Evolutionary conservation across 108 stramenopile genomes (phyloP).

Genomic region (Skeletonema menzelii): DNA sequence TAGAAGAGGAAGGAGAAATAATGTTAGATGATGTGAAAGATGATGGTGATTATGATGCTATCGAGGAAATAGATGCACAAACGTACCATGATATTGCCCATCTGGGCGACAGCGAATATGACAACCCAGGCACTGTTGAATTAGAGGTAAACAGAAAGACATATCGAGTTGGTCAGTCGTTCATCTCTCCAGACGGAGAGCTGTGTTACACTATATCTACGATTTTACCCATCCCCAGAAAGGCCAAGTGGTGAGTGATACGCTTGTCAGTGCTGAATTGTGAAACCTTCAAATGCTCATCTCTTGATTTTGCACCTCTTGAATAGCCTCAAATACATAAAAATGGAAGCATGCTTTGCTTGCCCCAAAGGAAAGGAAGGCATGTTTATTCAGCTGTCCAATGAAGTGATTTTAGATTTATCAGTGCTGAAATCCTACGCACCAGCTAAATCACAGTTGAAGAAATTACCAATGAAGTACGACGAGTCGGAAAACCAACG

Average conservation of each 20-base stretch:
- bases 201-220: constrained; percentile 32
- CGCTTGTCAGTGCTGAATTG: not conserved
- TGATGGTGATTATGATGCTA: not conserved
- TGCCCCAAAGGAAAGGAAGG: constrained; percentile 35
- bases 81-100: constrained; percentile 10
- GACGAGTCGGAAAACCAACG: constrained; percentile 24
- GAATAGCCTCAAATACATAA: constrained; percentile 17
- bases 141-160: constrained; percentile 21
- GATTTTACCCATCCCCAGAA: constrained; percentile 9
- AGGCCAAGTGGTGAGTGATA: constrained; percentile 16
- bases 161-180: constrained; percentile 40
- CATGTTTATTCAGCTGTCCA: constrained; percentile 12
- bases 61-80: not conserved
- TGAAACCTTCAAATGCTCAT: not conserved
- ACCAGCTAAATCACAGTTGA: constrained; percentile 2
- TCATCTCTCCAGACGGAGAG: constrained; percentile 1
- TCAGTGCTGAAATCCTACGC: not conserved
- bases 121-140: constrained; percentile 30
- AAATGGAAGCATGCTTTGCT: constrained; percentile 21
- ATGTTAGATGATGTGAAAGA: constrained; percentile 10
- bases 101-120: constrained; percentile 31
- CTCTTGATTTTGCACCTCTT: too few relatives aligned
- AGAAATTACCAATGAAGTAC: constrained; percentile 21
- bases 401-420: constrained; percentile 24
- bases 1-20: constrained; percentile 4